Evolutionary conservation across 1,284 basidiomycete species (phyloP).

Genomic region (Sparassis latifolia): DNA sequence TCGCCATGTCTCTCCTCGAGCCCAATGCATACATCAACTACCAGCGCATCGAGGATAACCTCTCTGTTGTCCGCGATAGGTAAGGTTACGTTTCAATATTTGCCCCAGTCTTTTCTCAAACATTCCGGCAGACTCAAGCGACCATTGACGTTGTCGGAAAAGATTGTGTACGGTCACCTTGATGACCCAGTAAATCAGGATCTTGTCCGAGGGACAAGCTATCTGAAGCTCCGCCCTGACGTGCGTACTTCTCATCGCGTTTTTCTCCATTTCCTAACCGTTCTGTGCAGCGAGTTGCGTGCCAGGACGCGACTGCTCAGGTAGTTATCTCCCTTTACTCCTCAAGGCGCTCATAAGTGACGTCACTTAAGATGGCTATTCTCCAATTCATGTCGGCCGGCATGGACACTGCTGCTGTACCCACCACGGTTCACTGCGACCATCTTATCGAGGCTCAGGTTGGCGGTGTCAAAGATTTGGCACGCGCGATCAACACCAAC

Average conservation of each 20-base stretch:
- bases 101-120: constrained; percentile 1
- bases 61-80: constrained; percentile 78
- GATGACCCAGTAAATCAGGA: constrained; percentile 91
- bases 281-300: constrained; percentile 83
- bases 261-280: constrained; percentile 4
- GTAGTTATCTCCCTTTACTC: constrained; percentile 22
- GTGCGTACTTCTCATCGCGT: constrained; percentile 41
- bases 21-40: constrained; percentile 92
- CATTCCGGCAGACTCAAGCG: constrained; percentile 66
- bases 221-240: constrained; percentile 94
- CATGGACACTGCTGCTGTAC: constrained; percentile 95
- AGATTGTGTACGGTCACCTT: constrained; percentile 98
- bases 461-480: constrained; percentile 91
- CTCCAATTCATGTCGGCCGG: constrained; percentile 99
- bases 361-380: constrained; percentile 85
- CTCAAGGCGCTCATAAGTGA: constrained; percentile 5
- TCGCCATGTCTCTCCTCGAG: constrained; percentile 87
- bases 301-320: constrained; percentile 98
- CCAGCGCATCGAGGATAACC: constrained; percentile 95
- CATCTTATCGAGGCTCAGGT: constrained; percentile 98
- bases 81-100: constrained; percentile 32
- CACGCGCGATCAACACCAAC: constrained; percentile 90
- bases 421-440: constrained; percentile 98
- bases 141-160: constrained; percentile 94
- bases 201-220: constrained; percentile 82